Base-by-base conservation (phyloP, 2,329 filamentous ascomycete species). In the Microdochium paspali region DNA sequence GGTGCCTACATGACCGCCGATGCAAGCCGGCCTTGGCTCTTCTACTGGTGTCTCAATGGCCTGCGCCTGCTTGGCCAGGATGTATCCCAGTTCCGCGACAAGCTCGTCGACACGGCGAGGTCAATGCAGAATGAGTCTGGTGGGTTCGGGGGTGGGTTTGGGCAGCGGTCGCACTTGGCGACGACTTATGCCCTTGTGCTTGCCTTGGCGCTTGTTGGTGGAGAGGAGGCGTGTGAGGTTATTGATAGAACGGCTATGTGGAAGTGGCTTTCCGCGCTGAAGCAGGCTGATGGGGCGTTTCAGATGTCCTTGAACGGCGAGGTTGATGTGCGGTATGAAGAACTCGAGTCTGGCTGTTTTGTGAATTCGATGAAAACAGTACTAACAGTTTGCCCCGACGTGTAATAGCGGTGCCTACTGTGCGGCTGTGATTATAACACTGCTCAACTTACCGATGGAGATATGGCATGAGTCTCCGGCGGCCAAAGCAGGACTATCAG, bases 81-180 rank as follows among this genome's bases (percentile, higher is more conserved):
- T 61, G 72, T 79, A 44, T 66, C 66, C 26, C 66, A 80, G 32
- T 91, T 88, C 64, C 79, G 84, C 48, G 70, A 85, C 53, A 74
- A 77, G 67, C 79, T 91, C 49, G 70, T 87, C 45, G 77, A 82
- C 50, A 96, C 90, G 6, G 83, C 93, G 45, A 76, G 74, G 44
- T 80, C 87, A 42, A 83, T 91, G 67, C 93, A 97, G 67, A 94
- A 96, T 64, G 65, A 73, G 21, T 74, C 74, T 15, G 93, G 93
- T 45, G 93, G 93, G 2, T 95, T 95, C 63, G 93, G 90, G 46
- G 93, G 91, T 53, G 90, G 93, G n/a, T 85, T 90, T 64, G 90
- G 91, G 24, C 93, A 97, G 62, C 75, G 80, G 54, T 90, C 88
- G 46, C 93, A 98, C 66, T 77, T 93, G 55, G 93, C 93, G 49